Conservation (phyloP, 345 rosid species). For the Eucalyptus curtisii region DNA sequence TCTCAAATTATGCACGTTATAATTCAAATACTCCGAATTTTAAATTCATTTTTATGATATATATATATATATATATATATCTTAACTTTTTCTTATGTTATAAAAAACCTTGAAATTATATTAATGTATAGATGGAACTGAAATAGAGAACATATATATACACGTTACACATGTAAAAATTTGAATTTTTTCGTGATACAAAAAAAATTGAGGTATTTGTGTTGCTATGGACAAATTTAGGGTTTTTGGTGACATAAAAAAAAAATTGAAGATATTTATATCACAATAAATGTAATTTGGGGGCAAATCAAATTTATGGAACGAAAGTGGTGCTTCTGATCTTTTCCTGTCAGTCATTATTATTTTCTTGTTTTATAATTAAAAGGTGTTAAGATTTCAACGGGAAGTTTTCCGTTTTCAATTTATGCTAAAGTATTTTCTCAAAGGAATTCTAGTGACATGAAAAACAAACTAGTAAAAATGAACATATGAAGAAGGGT, state of each 20-base stretch:
- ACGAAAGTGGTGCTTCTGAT: background rate
- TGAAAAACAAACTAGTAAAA: background rate
- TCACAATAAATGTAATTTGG: too few relatives aligned
- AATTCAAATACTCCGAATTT: accelerated
- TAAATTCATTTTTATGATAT: too few relatives aligned
- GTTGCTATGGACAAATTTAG: background rate
- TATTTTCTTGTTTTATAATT: background rate
- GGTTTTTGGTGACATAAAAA: accelerated
- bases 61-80: too few relatives aligned
- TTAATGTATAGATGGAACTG: accelerated
- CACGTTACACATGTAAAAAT: too few relatives aligned
- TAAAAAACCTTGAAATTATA: accelerated
- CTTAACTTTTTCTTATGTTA: too few relatives aligned
- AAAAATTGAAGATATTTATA: too few relatives aligned
- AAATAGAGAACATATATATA: too few relatives aligned
- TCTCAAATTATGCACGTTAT: accelerated
- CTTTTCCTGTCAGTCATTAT: background rate
- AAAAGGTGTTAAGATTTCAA: background rate
- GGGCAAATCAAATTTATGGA: background rate
- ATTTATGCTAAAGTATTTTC: background rate
- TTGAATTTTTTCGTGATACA: background rate
- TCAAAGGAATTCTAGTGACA: background rate
- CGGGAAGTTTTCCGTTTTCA: background rate
- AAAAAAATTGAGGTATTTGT: too few relatives aligned
- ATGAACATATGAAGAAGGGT: background rate